These are phyloP conservation scores for Globisporangium barbulae DNA, from an alignment of 352 stramenopile genomes.

Conservation along the genomic window DNA sequence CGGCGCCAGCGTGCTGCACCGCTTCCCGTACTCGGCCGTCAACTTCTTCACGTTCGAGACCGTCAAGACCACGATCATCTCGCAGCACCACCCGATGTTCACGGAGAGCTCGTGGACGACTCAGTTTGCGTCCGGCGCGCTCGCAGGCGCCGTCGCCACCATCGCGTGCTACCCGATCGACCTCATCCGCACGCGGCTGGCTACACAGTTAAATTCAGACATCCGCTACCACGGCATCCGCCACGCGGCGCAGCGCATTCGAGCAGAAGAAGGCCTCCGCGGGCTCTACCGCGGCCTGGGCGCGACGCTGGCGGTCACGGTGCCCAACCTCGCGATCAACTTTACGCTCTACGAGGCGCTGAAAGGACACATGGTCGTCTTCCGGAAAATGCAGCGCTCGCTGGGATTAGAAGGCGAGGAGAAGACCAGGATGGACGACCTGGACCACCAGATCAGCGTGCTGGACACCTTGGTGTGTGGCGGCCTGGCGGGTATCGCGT, in stretches of 20 bases:
- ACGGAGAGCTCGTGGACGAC: conserved; percentile 71
- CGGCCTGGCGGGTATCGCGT: conserved; percentile 87
- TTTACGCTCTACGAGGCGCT: conserved; percentile 95
- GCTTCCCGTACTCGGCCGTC: conserved; percentile 96
- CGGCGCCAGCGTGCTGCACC: conserved; percentile 93
- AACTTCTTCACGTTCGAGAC: conserved; percentile 97
- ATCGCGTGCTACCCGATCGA: conserved; percentile 96
- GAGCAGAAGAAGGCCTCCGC: conserved; percentile 76
- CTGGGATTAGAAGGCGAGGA: conserved; percentile 27
- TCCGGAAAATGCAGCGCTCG: conserved; percentile 48
- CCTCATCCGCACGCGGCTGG: conserved; percentile 93
- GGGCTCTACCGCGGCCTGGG: conserved; percentile 93
- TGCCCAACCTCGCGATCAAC: conserved; percentile 96
- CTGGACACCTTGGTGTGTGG: conserved; percentile 91
- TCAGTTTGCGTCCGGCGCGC: conserved; percentile 69
- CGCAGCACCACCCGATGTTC: conserved; percentile 61
- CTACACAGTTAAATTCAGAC: conserved; percentile 90
- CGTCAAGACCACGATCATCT: conserved; percentile 76
- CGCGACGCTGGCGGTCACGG: conserved; percentile 93
- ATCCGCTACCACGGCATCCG: conserved; percentile 90
- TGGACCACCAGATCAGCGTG: conserved; percentile 38
- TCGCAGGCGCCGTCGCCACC: conserved; percentile 71
- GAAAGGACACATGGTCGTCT: conserved; percentile 86
- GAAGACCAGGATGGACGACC: conserved; percentile 13
- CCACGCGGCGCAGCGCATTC: conserved; percentile 93